These are phyloP conservation scores for Cladosporium sp. DNA, from an alignment of 2,329 filamentous ascomycete genomes.

Conservation along the genomic window DNA sequence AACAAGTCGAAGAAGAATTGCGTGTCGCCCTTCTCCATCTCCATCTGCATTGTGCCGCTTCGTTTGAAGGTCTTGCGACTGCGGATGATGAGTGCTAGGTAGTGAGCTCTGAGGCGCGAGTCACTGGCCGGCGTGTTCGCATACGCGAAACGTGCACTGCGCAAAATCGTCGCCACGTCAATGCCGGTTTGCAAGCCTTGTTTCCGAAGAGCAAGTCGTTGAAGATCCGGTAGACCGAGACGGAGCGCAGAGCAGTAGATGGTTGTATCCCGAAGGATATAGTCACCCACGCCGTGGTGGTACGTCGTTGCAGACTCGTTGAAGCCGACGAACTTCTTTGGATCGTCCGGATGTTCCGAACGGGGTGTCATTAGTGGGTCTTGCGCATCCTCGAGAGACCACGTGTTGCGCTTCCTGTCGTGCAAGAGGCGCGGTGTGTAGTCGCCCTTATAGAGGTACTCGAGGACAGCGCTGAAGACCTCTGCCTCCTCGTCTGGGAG, in stretches of 20 bases:
- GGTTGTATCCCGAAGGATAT: conserved; percentile 85
- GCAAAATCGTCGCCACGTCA: conserved; percentile 84
- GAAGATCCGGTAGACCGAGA: conserved; percentile 88
- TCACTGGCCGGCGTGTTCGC: conserved; percentile 91
- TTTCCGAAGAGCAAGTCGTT: conserved; percentile 86
- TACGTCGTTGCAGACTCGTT: conserved; percentile 69
- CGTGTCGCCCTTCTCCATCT: conserved; percentile 84
- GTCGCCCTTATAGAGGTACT: conserved; percentile 96
- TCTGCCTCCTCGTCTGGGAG: conserved; percentile 79
- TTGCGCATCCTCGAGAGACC: conserved; percentile 74
- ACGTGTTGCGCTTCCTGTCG: conserved; percentile 80
- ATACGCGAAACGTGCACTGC: conserved; percentile 91
- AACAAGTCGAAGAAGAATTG: conserved; percentile 98
- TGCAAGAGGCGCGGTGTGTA: conserved; percentile 87
- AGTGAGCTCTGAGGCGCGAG: conserved; percentile 89
- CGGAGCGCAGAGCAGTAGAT: conserved; percentile 90
- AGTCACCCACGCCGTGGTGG: conserved; percentile 67
- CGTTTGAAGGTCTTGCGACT: conserved; percentile 97
- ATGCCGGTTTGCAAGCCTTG: conserved; percentile 91
- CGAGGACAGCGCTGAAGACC: conserved; percentile 87
- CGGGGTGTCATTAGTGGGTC: conserved; percentile 22
- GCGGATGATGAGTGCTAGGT: conserved; percentile 94
- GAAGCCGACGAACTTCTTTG: conserved; percentile 45
- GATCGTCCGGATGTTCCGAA: conserved; percentile 40
- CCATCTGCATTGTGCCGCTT: conserved; percentile 97